These are phyloP conservation scores for Aspergillus wentii DNA, from an alignment of 495 filamentous ascomycete genomes.

Conservation along the genomic window DNA sequence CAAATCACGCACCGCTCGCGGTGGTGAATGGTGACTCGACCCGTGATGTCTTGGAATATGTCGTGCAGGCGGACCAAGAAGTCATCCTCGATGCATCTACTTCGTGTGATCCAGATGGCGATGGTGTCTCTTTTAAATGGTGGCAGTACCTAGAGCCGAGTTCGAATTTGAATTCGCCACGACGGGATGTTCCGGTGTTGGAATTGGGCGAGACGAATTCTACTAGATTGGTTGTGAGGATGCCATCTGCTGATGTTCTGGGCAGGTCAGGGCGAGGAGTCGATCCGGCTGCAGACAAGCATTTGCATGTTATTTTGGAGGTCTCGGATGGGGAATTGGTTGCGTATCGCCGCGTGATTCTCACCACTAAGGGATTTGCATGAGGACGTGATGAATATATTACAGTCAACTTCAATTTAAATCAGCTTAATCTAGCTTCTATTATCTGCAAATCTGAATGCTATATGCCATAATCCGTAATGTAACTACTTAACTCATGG, in stretches of 20 bases:
- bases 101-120: slow-evolving; percentile 32
- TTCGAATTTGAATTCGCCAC: slow-evolving; percentile 20
- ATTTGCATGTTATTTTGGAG: slow-evolving; percentile 29
- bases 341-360: slow-evolving; percentile 25
- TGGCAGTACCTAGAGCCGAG: slow-evolving; percentile 35
- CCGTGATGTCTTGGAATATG: slow-evolving; percentile 18
- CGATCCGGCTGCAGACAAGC: slow-evolving; percentile 4
- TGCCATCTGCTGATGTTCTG: slow-evolving; percentile 23
- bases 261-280: slow-evolving; percentile 14
- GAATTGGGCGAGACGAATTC: slow-evolving; percentile 5
- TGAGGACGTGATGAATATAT: too few species aligned
- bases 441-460: too few species aligned
- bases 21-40: slow-evolving; percentile 27
- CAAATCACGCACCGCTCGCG: slow-evolving; percentile 36
- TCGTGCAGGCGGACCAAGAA: slow-evolving; percentile 19
- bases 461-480: too few species aligned
- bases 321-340: slow-evolving; percentile 26
- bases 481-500: too few species aligned
- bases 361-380: too few species aligned
- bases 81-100: slow-evolving; percentile 28
- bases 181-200: slow-evolving; percentile 17
- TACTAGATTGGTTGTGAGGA: slow-evolving; percentile 19
- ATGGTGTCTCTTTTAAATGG: slow-evolving; percentile 31
- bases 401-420: too few species aligned
- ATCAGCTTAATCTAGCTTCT: too few species aligned